Evolutionary conservation across 176 grass and related monocot species (phyloP), one percentile per base, ranked within the genome.

Genomic region (Musa acuminata): DNA sequence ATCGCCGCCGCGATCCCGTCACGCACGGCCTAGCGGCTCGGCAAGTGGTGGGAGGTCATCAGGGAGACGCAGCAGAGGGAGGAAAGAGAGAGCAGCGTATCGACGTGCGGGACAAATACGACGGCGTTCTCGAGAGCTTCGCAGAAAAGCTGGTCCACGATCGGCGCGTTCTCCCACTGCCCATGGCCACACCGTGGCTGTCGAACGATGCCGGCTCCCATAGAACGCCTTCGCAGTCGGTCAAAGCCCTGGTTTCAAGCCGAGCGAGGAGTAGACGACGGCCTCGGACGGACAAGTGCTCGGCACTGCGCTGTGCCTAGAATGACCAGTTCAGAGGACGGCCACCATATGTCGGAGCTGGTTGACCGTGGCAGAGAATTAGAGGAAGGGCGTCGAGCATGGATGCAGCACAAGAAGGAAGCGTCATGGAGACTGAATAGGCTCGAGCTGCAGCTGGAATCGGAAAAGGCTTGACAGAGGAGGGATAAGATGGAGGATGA

Each of bases 31-130:
- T 95, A 95, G 81, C 67, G 96, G 8, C 88, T 99, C 0, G 91
- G 96, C 22, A 99, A 99, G 96, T 99, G 96, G 96, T 99, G 91
- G 96, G 96, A 91, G 72, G 96, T 99, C 54, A 95, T 94, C 86
- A 87, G 91, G 82, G 96, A 99, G 73, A 99, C 89, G 84, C 96
- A 99, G 78, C 84, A 91, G 73, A 81, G 94, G 52, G 85, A 88
- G 78, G 53, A 91, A 13, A 65, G 86, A 48, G 94, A 93, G 35
- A 72, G 79, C 49, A 70, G 80, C 1, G 85, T 64, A 78, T 90
- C 2, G 83, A 81, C 71, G 95, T 91, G 82, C 52, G 85, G 1
- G 91, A 88, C 0, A 72, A 92, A 50, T 91, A 91, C 95, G 91
- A 99, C 64, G 81, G 82, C 75, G 70, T 99, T 16, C 95, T 99